Evolutionary conservation across 2,329 filamentous ascomycete genomes (phyloP), one percentile per base, ranked within the genome.

Genomic region (Nothomitra cinnamomea): DNA sequence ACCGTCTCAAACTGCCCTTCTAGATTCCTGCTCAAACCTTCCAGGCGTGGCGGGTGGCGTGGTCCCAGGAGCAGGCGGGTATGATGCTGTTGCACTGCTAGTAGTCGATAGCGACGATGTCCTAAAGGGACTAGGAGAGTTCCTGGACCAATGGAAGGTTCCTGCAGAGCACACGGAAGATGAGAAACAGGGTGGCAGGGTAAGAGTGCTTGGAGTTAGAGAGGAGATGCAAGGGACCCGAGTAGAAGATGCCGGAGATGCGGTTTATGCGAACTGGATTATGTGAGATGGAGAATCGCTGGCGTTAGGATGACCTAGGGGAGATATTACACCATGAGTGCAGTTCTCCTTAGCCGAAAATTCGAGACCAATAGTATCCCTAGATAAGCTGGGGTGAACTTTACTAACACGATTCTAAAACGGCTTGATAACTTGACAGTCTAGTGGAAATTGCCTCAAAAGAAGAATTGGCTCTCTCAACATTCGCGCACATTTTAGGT

Each of bases 31-130:
- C 55, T 77, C 73, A 2, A 65, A 69, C 2, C 70, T 95, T 1
- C 75, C 83, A 0, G 92, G 90, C 4, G 88, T 96, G 2, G 78
- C 89, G 58, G 89, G 88, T 0, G 92, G 89, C 0, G 87, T 96
- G 0, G 92, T 95, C 0, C 92, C 92, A 0, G 92, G 92, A 0
- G 92, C 92, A 0, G 92, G 92, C 8, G 92, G 92, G 0, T 95
- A 85, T 63, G 92, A 98, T 71, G 92, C 92, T 1, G 75, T 95
- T 54, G 85, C 83, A 0, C 66, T 98, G 56, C 67, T 98, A 56
- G 78, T 95, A 58, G 75, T 77, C 61, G 86, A 95, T 61, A 80
- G 85, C 53, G 73, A 72, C 36, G 75, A 74, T 50, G 85, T 86
- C 1, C 69, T 83, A 54, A 63, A 64, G 21, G 69, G 71, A 12